Evolutionary conservation across 169 alveolate genomes (phyloP).

Genomic region (Cryptosporidium canis): DNA sequence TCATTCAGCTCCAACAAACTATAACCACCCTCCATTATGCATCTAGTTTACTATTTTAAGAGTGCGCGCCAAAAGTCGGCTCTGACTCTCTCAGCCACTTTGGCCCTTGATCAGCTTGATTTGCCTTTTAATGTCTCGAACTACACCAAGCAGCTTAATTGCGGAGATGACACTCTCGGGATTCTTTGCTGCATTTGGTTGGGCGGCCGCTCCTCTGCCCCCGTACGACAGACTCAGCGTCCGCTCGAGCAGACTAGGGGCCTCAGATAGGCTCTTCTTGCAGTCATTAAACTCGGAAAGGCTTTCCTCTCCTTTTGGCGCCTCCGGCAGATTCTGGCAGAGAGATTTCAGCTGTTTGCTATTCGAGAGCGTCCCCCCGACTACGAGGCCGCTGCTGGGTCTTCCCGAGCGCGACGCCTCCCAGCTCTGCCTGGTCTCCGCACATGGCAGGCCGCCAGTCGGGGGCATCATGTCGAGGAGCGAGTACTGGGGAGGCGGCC

Average conservation of each 20-base stretch:
- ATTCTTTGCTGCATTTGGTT: not conserved
- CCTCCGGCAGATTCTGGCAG: too few species aligned
- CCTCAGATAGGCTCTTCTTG: not conserved
- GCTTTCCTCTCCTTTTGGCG: not conserved
- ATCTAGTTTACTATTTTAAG: not conserved
- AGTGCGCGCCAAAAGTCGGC: not conserved
- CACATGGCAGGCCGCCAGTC: too few species aligned
- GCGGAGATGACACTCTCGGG: constrained; percentile 20
- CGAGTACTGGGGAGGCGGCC: too few species aligned
- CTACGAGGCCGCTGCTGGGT: too few species aligned
- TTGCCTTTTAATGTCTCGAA: constrained; percentile 46
- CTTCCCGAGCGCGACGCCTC: too few species aligned
- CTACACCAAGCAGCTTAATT: constrained; percentile 2
- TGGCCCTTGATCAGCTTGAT: constrained; percentile 9
- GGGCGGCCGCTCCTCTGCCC: not conserved
- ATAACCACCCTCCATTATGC: not conserved
- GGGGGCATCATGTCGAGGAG: too few species aligned
- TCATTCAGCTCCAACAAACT: constrained; percentile 1
- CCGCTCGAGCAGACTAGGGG: too few species aligned
- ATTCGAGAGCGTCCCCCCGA: too few species aligned
- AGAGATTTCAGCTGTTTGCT: too few species aligned
- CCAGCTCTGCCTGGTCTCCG: too few species aligned
- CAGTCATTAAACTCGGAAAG: not conserved
- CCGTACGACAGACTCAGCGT: not conserved
- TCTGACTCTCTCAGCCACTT: not conserved